Percentiles rank a stretch among this genome's conserved stretches.
Conservation (phyloP, 768 basidiomycete genomes). For the Amanita thiersii region DNA sequence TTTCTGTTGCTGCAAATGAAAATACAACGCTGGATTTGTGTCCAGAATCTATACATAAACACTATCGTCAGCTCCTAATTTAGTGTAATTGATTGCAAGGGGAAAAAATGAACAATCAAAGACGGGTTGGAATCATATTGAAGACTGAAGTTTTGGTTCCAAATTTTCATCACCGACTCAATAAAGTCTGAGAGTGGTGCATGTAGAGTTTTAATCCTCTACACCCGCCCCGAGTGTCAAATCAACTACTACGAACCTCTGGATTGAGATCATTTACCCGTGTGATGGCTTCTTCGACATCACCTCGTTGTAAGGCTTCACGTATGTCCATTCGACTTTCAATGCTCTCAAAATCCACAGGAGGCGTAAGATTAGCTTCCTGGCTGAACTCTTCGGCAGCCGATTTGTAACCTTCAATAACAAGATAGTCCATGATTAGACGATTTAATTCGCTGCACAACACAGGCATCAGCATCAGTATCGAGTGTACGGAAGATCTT, state of each 20-base stretch:
- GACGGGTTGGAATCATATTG: constrained; percentile 65
- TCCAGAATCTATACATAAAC: constrained; percentile 80
- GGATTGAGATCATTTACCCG: constrained; percentile 93
- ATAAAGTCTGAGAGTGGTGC: constrained; percentile 92
- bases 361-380: constrained; percentile 70
- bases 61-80: constrained; percentile 14
- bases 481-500: constrained; percentile 7
- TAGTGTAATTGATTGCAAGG: constrained; percentile 8
- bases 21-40: constrained; percentile 88
- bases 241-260: constrained; percentile 51
- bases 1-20: constrained; percentile 92
- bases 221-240: constrained; percentile 12
- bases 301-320: constrained; percentile 87
- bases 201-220: constrained; percentile 91
- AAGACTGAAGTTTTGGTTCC: constrained; percentile 90
- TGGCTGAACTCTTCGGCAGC: constrained; percentile 93
- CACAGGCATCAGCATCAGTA: constrained; percentile 16
- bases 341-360: constrained; percentile 87
- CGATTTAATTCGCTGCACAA: constrained; percentile 79
- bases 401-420: constrained; percentile 94
- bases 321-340: constrained; percentile 92
- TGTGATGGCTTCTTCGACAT: constrained; percentile 94
- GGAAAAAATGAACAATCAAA: constrained; percentile 12
- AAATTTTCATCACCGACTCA: constrained; percentile 78
- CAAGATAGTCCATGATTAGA: constrained; percentile 94